Conservation (phyloP, 495 filamentous ascomycete genomes). For the Entonaema liquescens region DNA sequence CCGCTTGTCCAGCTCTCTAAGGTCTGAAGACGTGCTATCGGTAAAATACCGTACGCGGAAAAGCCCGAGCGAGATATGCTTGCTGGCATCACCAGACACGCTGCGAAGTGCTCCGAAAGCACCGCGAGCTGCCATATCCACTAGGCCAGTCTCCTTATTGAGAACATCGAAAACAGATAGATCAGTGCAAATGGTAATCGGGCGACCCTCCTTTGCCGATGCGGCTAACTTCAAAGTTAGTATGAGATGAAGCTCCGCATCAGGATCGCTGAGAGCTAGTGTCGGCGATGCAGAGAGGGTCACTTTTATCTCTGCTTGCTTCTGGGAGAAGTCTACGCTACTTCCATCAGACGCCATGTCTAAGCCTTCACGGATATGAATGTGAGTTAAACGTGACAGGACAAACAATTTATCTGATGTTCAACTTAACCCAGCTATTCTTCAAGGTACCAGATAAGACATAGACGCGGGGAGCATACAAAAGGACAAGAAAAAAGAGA, state of each 20-base stretch:
- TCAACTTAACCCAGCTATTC: not conserved
- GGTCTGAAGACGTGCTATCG: not conserved
- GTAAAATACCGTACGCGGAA: not conserved
- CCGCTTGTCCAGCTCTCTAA: not conserved
- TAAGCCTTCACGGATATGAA: not conserved
- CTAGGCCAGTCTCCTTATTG: not conserved
- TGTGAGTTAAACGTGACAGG: too few relatives aligned
- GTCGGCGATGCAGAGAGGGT: not conserved
- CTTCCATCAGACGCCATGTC: not conserved
- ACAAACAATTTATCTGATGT: too few relatives aligned
- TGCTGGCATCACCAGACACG: not conserved
- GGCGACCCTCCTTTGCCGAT: not conserved
- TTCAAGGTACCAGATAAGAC: too few relatives aligned
- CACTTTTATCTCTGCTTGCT: not conserved
- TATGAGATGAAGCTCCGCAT: not conserved
- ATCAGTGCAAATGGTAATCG: slow-evolving; percentile 3
- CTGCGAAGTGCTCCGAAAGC: not conserved
- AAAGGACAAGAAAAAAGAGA: too few relatives aligned
- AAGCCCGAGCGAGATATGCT: not conserved
- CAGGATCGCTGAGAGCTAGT: slow-evolving; percentile 1
- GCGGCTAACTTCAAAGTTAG: not conserved
- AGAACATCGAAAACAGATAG: not conserved
- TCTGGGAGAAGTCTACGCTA: not conserved
- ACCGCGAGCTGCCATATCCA: slow-evolving; percentile 2
- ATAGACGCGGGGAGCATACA: too few relatives aligned